These are phyloP conservation scores for Thielaviopsis ethacetica DNA, from an alignment of 2,329 filamentous ascomycete genomes.

Conservation along the genomic window DNA sequence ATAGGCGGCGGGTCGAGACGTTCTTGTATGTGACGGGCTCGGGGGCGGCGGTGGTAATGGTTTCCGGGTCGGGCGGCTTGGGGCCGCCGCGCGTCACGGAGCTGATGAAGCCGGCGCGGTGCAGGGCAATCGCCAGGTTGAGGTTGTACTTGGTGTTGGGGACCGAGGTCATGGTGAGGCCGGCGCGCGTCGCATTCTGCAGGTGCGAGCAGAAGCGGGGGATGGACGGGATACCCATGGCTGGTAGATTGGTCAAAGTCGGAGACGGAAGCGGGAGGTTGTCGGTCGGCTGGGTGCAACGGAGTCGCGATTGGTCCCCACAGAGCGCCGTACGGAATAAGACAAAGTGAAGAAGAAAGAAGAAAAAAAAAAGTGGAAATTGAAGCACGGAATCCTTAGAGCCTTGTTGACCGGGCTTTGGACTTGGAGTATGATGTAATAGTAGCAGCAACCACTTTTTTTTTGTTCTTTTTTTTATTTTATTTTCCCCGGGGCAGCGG, in stretches of 20 bases:
- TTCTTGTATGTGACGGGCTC: slow-evolving; percentile 51
- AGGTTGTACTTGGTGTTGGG: slow-evolving; percentile 65
- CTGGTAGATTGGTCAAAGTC: neutral
- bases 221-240: slow-evolving; percentile 44
- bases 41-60: slow-evolving; percentile 29
- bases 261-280: neutral
- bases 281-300: neutral
- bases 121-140: slow-evolving; percentile 55
- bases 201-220: slow-evolving; percentile 77
- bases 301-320: neutral
- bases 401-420: neutral
- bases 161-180: slow-evolving; percentile 70
- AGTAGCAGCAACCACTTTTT: neutral
- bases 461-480: neutral
- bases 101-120: slow-evolving; percentile 68
- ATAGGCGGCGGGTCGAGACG: slow-evolving; percentile 58
- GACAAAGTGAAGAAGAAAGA: neutral
- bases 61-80: slow-evolving; percentile 31
- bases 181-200: slow-evolving; percentile 74
- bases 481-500: too few species aligned
- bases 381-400: neutral
- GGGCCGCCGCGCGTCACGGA: slow-evolving; percentile 58
- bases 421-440: neutral
- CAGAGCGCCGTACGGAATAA: neutral
- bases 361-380: neutral